Evolutionary conservation across 106 monocot genomes (phyloP), one percentile per base, ranked within the genome.

Genomic region (Alisma plantagoaquatica): DNA sequence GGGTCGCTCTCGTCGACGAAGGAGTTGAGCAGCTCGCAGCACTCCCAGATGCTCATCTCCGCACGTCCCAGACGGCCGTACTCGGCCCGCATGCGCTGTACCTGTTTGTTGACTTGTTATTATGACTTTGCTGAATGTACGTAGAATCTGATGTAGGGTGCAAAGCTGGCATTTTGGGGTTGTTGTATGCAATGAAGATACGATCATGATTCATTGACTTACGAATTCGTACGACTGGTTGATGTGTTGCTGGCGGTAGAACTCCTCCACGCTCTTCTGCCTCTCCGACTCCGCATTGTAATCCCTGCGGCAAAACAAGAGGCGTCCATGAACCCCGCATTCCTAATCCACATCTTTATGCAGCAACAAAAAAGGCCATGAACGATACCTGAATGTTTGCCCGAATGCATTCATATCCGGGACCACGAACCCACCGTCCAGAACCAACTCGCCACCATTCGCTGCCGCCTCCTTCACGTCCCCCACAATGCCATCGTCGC

Each of bases 41-140:
- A 75, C 51, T 89, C 88, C 88, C 88, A 89, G 3, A 83, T 62
- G 69, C 87, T 73, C 88, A 83, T 89, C 69, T 79, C 76, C 31
- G 61, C 67, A 41, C 69, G 72, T 38, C 74, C 66, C 63, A 89
- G 52, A 28, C 65, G 73, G 2, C 73, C 83, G 64, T 89, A 83
- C 18, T 83, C 76, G 41, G 60, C 79, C 27, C 79, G 75, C 78
- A 70, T 75, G 33, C 43, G 57, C 70, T 56, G 79, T 43, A 81
- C 81, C 87, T 78, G 53, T 51, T n/a, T n/a, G n/a, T n/a, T n/a
- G n/a, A n/a, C n/a, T n/a, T n/a, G n/a, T n/a, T n/a, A n/a, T n/a
- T n/a, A n/a, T n/a, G n/a, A n/a, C n/a, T n/a, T n/a, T n/a, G n/a
- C n/a, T n/a, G n/a, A n/a, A n/a, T n/a, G n/a, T n/a, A n/a, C n/a